Conservation (phyloP, 2,329 filamentous ascomycete genomes). For the Epichloe sp. region DNA sequence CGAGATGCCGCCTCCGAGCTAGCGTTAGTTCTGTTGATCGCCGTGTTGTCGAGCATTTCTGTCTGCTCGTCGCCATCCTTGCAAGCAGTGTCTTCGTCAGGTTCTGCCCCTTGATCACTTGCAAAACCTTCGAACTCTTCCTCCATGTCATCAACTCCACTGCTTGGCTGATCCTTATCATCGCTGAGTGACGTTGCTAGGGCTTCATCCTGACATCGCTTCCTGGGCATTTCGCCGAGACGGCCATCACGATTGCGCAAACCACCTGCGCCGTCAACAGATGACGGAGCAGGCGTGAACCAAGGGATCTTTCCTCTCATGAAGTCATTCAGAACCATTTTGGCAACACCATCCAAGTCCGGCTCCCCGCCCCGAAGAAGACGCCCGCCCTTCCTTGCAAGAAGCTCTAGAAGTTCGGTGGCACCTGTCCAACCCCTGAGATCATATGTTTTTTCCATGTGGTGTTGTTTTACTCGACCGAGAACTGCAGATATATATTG, state of each 20-base stretch:
- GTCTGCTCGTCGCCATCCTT: not conserved
- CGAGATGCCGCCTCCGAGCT: not conserved
- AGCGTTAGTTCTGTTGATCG: not conserved
- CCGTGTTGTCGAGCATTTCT: not conserved
- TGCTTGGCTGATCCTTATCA: not conserved
- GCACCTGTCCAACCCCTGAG: constrained; percentile 65
- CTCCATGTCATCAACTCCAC: not conserved
- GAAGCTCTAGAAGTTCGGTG: constrained; percentile 71
- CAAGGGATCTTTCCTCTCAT: constrained; percentile 90
- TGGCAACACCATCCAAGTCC: constrained; percentile 86
- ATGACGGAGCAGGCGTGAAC: constrained; percentile 70
- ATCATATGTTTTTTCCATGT: constrained; percentile 88
- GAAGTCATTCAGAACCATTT: constrained; percentile 95
- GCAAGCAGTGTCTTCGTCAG: not conserved
- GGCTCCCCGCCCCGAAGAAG: constrained; percentile 87
- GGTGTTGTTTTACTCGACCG: constrained; percentile 65
- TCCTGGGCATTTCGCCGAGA: constrained; percentile 76
- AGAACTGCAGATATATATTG: constrained; percentile 87
- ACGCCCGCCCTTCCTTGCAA: constrained; percentile 78
- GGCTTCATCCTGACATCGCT: constrained; percentile 53
- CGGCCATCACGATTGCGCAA: constrained; percentile 63
- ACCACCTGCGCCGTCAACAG: constrained; percentile 33
- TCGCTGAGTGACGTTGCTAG: constrained; percentile 22
- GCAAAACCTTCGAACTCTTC: not conserved
- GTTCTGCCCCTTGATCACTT: not conserved